phyloP scores from a whole-genome alignment of 208 protist species.

The Dictyostelium gargantuum region DNA sequence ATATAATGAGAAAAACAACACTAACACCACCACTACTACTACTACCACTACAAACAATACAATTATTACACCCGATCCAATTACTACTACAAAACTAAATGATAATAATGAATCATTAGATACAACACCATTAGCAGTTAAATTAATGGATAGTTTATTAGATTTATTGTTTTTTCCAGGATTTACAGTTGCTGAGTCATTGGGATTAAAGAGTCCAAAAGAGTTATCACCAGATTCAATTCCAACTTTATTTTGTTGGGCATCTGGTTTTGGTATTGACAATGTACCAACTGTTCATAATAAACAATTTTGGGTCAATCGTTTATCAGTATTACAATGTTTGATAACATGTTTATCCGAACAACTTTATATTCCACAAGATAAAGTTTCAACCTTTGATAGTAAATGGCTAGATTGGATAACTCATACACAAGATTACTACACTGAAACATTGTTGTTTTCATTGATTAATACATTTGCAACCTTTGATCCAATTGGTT shows the following conservation, averaged over 20 bases:
- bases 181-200: neutral
- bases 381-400: neutral
- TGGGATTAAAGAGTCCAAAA: neutral
- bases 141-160: slow-evolving; percentile 44
- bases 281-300: neutral
- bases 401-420: slow-evolving; percentile 50
- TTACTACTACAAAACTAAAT: neutral
- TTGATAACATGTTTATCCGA: neutral
- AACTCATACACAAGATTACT: neutral
- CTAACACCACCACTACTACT: neutral
- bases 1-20: too few species aligned
- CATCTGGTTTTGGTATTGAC: slow-evolving; percentile 14
- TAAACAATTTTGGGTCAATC: slow-evolving; percentile 25
- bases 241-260: neutral
- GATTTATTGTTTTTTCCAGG: slow-evolving; percentile 49
- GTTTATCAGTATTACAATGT: slow-evolving; percentile 8
- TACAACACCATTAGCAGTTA: neutral
- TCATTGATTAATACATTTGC: slow-evolving; percentile 45
- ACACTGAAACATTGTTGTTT: slow-evolving; percentile 29
- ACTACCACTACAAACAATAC: neutral
- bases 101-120: neutral
- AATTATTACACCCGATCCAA: neutral
- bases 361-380: slow-evolving; percentile 21
- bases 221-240: neutral
- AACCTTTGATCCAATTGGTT: slow-evolving; percentile 58